Evolutionary conservation across 1,284 basidiomycete species (phyloP), one percentile per base, ranked within the genome.

Genomic region (Malassezia nana): DNA sequence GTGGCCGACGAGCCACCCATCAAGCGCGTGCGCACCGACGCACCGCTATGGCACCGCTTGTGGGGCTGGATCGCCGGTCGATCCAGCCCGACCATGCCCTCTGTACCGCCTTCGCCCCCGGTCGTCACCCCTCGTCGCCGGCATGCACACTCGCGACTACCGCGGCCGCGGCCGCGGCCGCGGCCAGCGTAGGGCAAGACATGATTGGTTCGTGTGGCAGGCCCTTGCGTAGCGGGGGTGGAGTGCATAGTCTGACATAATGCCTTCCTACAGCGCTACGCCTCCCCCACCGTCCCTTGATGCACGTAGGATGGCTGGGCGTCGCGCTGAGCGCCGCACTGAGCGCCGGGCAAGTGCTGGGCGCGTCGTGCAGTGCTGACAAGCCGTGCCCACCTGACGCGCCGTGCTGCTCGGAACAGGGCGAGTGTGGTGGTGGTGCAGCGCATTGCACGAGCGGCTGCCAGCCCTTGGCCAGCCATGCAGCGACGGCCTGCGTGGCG

Each of bases 391-490:
- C 65, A 9, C 20, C 40, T 18, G 52, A 55, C 6, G 52, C 47
- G 24, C 67, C 66, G 15, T 69, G 67, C 58, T 69, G 67, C 44
- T 67, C 65, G 2, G 39, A 55, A 5, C 44, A 57, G 20, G 65
- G 65, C 6, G 50, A 57, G 16, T 71, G 69, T 35, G 69, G 69
- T 6, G 54, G 56, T 0, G 69, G 69, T 10, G 58, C 67, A 2
- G 53, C 54, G 58, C 64, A 67, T 22, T 68, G 67, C 51, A 64
- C 60, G 12, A 52, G 41, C n/a, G 69, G 69, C n/a, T 72, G 69
- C 39, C 53, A 70, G 18, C 63, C 69, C 0, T 20, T 63, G 55
- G 48, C 31, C 20, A 69, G 66, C 45, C 55, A 56, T 50, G 55
- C 57, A 32, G 30, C 66, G 9, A 42, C 46, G n/a, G 63, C 64